Conservation (phyloP, 805 yeast genomes). For the Hemisphaericaspora nanyangensis region DNA sequence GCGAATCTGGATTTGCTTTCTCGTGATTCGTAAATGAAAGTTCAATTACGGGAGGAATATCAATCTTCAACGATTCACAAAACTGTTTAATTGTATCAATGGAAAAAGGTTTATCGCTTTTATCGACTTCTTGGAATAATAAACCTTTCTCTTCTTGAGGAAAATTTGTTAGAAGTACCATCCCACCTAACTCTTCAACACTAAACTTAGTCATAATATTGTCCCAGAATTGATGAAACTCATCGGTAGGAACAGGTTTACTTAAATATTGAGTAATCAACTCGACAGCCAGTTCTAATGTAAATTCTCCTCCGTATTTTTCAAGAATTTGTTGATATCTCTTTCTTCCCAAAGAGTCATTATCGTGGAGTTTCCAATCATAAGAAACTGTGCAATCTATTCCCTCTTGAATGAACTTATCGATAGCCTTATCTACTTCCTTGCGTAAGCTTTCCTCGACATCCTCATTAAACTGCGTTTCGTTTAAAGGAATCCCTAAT, state of each 20-base stretch:
- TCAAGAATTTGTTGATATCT: not conserved
- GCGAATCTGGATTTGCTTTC: too few relatives aligned
- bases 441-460: not conserved
- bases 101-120: not conserved
- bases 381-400: not conserved
- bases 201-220: not conserved
- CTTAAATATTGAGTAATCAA: not conserved
- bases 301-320: conserved; percentile 1
- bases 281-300: not conserved
- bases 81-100: not conserved
- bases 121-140: not conserved
- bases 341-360: not conserved
- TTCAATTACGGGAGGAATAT: not conserved
- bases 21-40: too few relatives aligned
- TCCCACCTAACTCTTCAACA: not conserved
- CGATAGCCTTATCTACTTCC: not conserved
- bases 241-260: not conserved
- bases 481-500: not conserved
- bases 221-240: not conserved
- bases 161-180: not conserved
- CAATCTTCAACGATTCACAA: not conserved
- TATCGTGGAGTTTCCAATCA: not conserved
- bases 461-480: not conserved
- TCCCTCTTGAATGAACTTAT: conserved; percentile 1
- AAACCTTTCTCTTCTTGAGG: not conserved